A percentile compares a stretch with the other conserved stretches of the same genome.
Evolutionary conservation across 2,329 filamentous ascomycete species (phyloP).

Genomic region (Phialophora tarda): DNA sequence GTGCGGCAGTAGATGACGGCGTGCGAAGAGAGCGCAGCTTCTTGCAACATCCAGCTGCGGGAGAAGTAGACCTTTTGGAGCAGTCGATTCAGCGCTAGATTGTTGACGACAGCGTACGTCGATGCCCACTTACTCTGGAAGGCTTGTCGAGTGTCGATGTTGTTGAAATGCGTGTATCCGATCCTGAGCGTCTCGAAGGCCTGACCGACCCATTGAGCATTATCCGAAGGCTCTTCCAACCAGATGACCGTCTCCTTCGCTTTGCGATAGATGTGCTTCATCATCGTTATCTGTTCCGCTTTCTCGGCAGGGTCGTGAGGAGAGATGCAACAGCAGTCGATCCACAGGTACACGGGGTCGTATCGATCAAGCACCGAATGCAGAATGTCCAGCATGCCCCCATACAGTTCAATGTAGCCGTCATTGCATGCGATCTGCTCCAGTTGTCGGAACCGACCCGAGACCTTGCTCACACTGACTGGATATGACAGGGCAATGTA

Average conservation of each 20-base stretch:
- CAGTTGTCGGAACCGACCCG: neutral
- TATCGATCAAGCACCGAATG: neutral
- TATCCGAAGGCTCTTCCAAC: neutral
- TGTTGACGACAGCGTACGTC: conserved; percentile 3
- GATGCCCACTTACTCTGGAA: conserved; percentile 2
- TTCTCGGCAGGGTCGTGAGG: neutral
- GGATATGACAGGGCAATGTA: conserved; percentile 7
- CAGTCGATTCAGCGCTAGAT: neutral
- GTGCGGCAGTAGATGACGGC: conserved; percentile 3
- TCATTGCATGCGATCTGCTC: neutral
- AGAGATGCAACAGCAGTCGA: conserved; percentile 1
- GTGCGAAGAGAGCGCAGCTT: neutral
- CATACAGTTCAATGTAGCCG: neutral
- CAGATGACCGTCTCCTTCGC: conserved; percentile 5
- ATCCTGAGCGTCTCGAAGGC: neutral
- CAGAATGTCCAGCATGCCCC: conserved; percentile 3
- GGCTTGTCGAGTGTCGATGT: neutral
- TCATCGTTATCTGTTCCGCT: conserved; percentile 4
- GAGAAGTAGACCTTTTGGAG: conserved; percentile 6
- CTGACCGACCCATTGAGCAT: neutral
- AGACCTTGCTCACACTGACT: neutral
- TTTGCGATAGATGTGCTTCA: conserved; percentile 9
- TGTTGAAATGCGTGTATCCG: conserved; percentile 8
- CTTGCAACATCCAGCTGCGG: conserved; percentile 3
- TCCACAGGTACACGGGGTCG: neutral